Evolutionary conservation across 1,284 basidiomycete genomes (phyloP), one percentile per base, ranked within the genome.

Genomic region (Ceratobasidium sp.): DNA sequence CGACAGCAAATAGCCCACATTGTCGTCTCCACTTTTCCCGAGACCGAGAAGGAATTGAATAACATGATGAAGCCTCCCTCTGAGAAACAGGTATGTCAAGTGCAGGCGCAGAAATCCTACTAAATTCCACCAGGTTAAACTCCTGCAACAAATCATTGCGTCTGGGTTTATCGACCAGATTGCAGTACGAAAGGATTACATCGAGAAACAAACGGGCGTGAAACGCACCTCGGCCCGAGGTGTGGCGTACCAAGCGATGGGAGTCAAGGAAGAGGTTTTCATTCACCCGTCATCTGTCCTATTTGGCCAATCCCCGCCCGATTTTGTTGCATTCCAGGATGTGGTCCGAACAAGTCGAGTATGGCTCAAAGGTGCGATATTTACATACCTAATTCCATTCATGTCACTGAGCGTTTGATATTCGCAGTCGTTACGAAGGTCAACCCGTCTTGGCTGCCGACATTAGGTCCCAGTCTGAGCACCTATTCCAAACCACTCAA

Each of bases 121-220:
- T 50, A 31, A 76, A 45, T 65, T 74, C 22, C 56, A 69, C 25
- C 77, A 98, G 90, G 82, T 97, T 73, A 99, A 97, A 77, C 87
- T 95, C 27, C 82, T 99, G 15, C 87, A 93, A 38, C 97, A 99
- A 77, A 84, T 98, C 20, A 78, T 99, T 53, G 85, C 92, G 0
- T 90, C 96, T 1, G 93, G 90, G 5, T 98, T 97, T 80, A 93
- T 98, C 74, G 96, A 99, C 79, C 95, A 98, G 77, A 87, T 98
- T 2, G 97, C 97, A 15, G 86, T 96, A 25, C 88, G 97, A 20
- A 94, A 94, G 75, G 96, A 98, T 76, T 78, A 94, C 52, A 83
- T 90, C 10, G 83, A 87, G 49, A 86, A 85, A 71, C 81, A 81
- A 32, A 80, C 83, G n/a, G 92, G 90, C 3, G 79, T 83, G 38